These are phyloP conservation scores for Alternaria ethzedia DNA, from an alignment of 2,329 filamentous ascomycete genomes.

Conservation along the genomic window DNA sequence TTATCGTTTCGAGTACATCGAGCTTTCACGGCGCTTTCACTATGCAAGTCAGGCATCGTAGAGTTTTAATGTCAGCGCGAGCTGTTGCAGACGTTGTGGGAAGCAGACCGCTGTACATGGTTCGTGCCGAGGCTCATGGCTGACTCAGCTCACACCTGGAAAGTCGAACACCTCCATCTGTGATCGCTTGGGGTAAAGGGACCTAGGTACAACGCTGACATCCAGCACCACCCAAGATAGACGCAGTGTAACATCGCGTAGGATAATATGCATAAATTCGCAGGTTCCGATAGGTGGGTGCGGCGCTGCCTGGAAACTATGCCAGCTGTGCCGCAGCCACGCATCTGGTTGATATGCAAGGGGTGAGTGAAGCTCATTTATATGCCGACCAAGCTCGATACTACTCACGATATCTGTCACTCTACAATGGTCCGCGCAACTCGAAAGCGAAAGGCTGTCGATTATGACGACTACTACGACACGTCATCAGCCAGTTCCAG, in stretches of 20 bases:
- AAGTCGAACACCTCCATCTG: neutral
- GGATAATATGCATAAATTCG: neutral
- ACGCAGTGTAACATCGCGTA: neutral
- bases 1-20: neutral
- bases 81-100: neutral
- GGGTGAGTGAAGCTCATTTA: neutral
- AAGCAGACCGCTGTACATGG: neutral
- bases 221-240: neutral
- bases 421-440: neutral
- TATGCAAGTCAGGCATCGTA: neutral
- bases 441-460: neutral
- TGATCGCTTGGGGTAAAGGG: neutral
- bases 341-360: neutral
- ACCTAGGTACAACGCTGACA: neutral
- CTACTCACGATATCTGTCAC: neutral
- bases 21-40: neutral
- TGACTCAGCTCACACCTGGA: conserved; percentile 5
- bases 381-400: neutral
- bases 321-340: conserved; percentile 11
- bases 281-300: neutral
- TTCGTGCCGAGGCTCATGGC: neutral
- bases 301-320: neutral
- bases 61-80: neutral
- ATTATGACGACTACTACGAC: neutral
- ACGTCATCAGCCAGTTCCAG: neutral